phyloP scores from a whole-genome alignment of 306 rosid species.

The Corylus heterophylla region DNA sequence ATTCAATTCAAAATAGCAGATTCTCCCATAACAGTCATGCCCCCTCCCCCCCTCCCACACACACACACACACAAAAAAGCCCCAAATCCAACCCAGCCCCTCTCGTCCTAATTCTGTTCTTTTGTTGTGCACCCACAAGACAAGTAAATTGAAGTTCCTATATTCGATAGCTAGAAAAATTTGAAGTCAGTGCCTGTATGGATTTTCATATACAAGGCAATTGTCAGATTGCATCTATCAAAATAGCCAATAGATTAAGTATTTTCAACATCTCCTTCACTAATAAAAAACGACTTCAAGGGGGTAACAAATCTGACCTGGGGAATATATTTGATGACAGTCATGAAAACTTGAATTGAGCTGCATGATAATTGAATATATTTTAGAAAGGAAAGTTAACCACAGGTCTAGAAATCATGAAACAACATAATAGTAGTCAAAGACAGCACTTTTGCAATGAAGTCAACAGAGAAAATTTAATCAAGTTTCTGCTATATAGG shows the following conservation, averaged over 20 bases:
- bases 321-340: slow-evolving; percentile 81
- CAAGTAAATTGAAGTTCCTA: neutral
- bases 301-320: slow-evolving; percentile 54
- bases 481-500: neutral
- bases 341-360: slow-evolving; percentile 79
- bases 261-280: neutral
- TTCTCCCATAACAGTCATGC: no score
- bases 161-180: neutral
- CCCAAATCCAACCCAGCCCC: no score
- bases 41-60: no score
- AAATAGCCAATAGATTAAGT: neutral
- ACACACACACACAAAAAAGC: no score
- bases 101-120: neutral
- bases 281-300: neutral
- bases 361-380: slow-evolving; percentile 52
- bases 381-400: slow-evolving; percentile 26
- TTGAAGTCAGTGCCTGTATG: neutral
- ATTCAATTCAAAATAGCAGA: no score
- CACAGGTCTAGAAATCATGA: neutral
- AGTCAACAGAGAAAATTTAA: neutral
- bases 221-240: neutral
- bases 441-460: neutral
- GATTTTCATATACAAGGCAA: neutral
- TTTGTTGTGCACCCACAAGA: neutral
- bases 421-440: neutral